These are phyloP conservation scores for Mortierella alpina DNA, from an alignment of 192 early-diverging fungal genomes.

Conservation along the genomic window DNA sequence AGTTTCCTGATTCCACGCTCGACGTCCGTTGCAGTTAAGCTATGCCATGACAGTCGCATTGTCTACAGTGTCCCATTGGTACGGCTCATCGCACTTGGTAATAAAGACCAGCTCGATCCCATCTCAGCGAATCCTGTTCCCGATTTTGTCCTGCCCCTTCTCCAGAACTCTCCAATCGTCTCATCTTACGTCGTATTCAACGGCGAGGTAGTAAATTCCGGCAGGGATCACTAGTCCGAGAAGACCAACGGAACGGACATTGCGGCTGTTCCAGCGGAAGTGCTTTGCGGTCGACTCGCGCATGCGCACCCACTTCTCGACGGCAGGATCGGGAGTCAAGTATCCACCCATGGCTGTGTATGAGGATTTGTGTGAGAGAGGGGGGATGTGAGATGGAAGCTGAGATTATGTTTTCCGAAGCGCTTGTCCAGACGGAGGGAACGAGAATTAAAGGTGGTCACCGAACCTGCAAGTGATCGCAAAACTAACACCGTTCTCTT, in stretches of 20 bases:
- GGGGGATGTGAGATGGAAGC: not conserved
- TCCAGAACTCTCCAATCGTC: not conserved
- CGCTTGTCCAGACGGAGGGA: too few relatives aligned
- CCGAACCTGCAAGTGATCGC: too few relatives aligned
- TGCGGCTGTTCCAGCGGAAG: constrained; percentile 46
- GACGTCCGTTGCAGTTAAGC: too few relatives aligned
- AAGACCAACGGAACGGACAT: constrained; percentile 22
- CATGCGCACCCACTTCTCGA: constrained; percentile 56
- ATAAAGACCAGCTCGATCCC: not conserved
- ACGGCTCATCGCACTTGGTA: not conserved
- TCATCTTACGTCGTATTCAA: constrained; percentile 36
- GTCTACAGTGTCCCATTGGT: too few relatives aligned
- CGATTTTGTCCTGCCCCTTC: not conserved
- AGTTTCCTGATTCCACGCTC: too few relatives aligned
- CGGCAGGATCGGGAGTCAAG: constrained; percentile 48
- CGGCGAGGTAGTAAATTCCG: constrained; percentile 34
- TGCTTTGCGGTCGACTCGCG: constrained; percentile 50
- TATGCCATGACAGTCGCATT: too few relatives aligned
- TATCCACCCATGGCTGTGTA: constrained; percentile 43
- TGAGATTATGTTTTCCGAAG: not conserved
- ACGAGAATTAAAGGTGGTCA: too few relatives aligned
- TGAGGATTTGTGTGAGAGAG: not conserved
- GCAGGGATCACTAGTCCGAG: constrained; percentile 53
- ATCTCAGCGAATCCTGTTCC: not conserved
- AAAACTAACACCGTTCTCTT: too few relatives aligned